These are phyloP conservation scores for Lactarius hengduanensis DNA, from an alignment of 768 basidiomycete genomes.

Conservation along the genomic window DNA sequence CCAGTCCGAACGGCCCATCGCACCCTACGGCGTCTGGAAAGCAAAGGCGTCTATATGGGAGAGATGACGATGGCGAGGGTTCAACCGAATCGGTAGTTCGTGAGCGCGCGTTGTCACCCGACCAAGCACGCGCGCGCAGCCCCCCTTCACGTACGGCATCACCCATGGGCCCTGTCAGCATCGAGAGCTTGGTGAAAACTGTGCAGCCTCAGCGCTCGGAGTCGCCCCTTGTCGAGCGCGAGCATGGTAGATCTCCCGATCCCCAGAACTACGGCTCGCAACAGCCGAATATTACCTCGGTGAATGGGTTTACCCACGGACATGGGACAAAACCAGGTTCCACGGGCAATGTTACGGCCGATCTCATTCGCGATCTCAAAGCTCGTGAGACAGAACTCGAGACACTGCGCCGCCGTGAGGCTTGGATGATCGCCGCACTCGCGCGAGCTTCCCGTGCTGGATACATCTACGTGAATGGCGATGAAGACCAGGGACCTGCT, in stretches of 20 bases:
- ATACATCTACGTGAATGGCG: constrained; percentile 62
- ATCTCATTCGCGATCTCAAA: constrained; percentile 77
- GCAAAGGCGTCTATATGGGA: constrained; percentile 48
- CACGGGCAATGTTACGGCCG: constrained; percentile 67
- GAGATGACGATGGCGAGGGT: constrained; percentile 56
- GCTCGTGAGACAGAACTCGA: constrained; percentile 82
- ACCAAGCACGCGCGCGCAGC: constrained; percentile 56
- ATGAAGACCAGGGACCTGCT: constrained; percentile 33
- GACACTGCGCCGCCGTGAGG: constrained; percentile 67
- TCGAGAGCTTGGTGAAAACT: constrained; percentile 54
- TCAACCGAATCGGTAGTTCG: constrained; percentile 43
- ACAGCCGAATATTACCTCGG: constrained; percentile 38
- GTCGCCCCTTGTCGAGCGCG: constrained; percentile 53
- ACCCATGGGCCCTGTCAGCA: constrained; percentile 43
- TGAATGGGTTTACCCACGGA: constrained; percentile 50
- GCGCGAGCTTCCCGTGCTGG: constrained; percentile 73
- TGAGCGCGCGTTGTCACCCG: constrained; percentile 58
- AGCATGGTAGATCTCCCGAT: constrained; percentile 50
- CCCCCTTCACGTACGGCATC: constrained; percentile 52
- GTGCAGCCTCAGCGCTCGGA: constrained; percentile 57
- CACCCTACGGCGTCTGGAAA: constrained; percentile 40
- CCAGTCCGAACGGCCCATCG: constrained; percentile 43
- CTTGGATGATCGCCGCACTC: constrained; percentile 84
- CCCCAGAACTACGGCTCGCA: constrained; percentile 58
- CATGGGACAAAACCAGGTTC: constrained; percentile 51